Base-by-base conservation (phyloP, 768 basidiomycete genomes). In the Leccinum pellstonianum region DNA sequence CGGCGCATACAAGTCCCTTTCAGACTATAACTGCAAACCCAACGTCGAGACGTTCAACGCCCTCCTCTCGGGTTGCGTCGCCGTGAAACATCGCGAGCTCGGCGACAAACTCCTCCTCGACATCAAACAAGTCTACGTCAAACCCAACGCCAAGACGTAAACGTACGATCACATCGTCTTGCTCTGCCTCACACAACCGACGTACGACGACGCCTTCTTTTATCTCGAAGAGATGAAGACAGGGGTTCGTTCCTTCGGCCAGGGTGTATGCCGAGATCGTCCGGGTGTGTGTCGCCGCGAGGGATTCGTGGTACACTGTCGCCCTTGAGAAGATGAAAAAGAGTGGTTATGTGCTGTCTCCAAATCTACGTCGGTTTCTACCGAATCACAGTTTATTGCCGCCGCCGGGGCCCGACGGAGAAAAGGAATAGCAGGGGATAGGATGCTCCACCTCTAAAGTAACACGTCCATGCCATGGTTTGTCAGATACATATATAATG, bases 201-300 rank as follows among this genome's bases (percentile, higher is more conserved):
- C 76, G 3, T 95, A 93, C 72, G 92, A 94, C 68, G 91, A 93
- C 61, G 91, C 92, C 0, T 95, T 95, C 75, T 87, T 86, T 68
- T 93, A 91, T 73, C 80, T 96, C 33, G 92, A 94, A 70, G 88
- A 91, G 77, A 91, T 93, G 89, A 94, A 95, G 72, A 74, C 80
- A 80, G 37, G 77, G 77, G 9, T 77, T 84, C 65, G 66, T 77
- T n/a, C 91, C 93, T 1, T 70, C 82, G 10, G 66, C 66, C 25
- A 66, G 67, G 2, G 73, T 87, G 31, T 95, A 95, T 73, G 79
- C 82, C 35, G 75, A 77, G 2, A 74, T 95, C 58, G 73, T 87
- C 47, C 76, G 77, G 50, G 86, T 80, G 65, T 93, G 90, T 65
- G 69, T 84, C 14, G 62, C 67, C 17, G 71, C 73, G 19, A 77